Conservation (phyloP, 768 basidiomycete genomes). For the Lactarius deliciosus region DNA sequence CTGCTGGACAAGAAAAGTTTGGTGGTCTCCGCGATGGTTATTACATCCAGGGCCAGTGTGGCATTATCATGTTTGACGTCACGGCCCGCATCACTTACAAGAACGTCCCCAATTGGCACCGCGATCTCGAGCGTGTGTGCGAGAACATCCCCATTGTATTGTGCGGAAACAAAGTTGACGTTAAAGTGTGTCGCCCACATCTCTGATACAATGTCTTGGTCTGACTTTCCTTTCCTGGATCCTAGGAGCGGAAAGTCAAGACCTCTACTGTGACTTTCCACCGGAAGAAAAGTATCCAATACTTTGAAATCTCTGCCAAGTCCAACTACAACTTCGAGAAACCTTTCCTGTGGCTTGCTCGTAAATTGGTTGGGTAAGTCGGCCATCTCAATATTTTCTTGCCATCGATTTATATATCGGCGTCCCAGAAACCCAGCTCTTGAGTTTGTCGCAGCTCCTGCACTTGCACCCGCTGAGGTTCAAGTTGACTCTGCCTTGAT, state of each 20-base stretch:
- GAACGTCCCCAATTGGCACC: slow-evolving; percentile 99
- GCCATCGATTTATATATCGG: not conserved
- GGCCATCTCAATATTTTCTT: not conserved
- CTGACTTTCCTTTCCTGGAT: slow-evolving; percentile 20
- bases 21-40: slow-evolving; percentile 97
- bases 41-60: slow-evolving; percentile 97
- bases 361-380: slow-evolving; percentile 93
- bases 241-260: slow-evolving; percentile 98
- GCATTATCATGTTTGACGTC: slow-evolving; percentile 99
- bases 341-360: slow-evolving; percentile 98
- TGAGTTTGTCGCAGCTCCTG: slow-evolving; percentile 96
- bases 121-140: slow-evolving; percentile 98
- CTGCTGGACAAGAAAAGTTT: slow-evolving; percentile 99
- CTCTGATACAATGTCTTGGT: slow-evolving; percentile 1
- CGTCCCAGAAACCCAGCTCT: slow-evolving; percentile 69
- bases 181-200: slow-evolving; percentile 68
- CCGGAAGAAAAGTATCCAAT: slow-evolving; percentile 99
- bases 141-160: slow-evolving; percentile 99
- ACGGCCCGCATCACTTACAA: slow-evolving; percentile 99
- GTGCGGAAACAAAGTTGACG: slow-evolving; percentile 99
- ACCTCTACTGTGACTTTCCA: slow-evolving; percentile 99
- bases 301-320: slow-evolving; percentile 99
- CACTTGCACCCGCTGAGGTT: slow-evolving; percentile 93
- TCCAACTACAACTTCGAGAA: slow-evolving; percentile 99
- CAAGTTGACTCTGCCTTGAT: slow-evolving; percentile 77